phyloP scores from a whole-genome alignment of 2,329 filamentous ascomycete species.

The Sporothrix pallida region DNA sequence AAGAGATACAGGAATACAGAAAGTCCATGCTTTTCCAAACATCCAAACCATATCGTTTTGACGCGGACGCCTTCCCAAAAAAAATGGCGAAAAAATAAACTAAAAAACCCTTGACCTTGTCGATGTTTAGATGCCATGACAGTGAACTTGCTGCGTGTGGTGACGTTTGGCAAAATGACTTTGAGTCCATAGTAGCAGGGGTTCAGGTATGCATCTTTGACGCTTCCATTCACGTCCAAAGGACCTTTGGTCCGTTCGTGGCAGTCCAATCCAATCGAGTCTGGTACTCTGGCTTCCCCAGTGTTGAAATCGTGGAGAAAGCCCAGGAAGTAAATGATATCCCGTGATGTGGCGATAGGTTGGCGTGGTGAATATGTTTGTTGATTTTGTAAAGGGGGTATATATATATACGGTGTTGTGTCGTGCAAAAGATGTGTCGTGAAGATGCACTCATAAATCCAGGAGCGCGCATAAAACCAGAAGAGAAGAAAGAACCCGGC shows the following conservation, averaged over 20 bases:
- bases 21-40: not conserved
- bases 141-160: not conserved
- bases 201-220: no score
- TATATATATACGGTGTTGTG: slow-evolving; percentile 24
- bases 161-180: not conserved
- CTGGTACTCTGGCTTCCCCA: not conserved
- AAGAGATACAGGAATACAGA: not conserved
- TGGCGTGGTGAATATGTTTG: not conserved
- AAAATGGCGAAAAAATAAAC: slow-evolving; percentile 14
- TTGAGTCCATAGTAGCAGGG: not conserved
- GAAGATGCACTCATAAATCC: slow-evolving; percentile 7
- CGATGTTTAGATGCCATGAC: not conserved
- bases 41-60: not conserved
- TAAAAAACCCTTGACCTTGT: not conserved
- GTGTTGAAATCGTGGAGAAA: slow-evolving; percentile 26
- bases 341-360: not conserved
- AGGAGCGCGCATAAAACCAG: not conserved
- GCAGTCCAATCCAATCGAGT: not conserved
- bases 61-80: not conserved
- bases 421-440: slow-evolving; percentile 21
- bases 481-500: not conserved
- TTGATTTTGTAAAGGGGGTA: slow-evolving; percentile 22
- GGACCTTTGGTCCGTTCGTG: not conserved
- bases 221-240: not conserved
- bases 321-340: not conserved